phyloP scores from a whole-genome alignment of 1,284 basidiomycete species.

The Cutaneotrichosporon mucoides region DNA sequence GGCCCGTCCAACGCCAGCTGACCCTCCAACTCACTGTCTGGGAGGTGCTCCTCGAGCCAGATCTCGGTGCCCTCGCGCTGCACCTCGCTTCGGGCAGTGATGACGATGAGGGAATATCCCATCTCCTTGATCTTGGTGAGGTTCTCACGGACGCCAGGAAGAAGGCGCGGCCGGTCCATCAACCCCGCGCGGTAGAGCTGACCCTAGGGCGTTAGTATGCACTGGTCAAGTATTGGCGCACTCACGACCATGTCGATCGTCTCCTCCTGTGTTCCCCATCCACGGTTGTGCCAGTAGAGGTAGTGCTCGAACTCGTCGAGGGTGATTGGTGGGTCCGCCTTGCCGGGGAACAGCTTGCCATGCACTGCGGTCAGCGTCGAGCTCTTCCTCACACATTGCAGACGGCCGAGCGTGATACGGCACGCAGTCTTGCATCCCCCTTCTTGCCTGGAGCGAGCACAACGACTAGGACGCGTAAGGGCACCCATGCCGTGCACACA shows the following conservation, averaged over 20 bases:
- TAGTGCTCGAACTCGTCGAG: constrained; percentile 61
- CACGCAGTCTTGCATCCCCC: too few species aligned
- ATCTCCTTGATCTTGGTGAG: constrained; percentile 57
- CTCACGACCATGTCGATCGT: constrained; percentile 42
- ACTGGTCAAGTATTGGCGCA: too few species aligned
- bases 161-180: constrained; percentile 51
- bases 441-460: neutral
- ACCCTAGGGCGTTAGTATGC: constrained; percentile 3
- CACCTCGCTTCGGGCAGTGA: constrained; percentile 65
- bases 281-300: constrained; percentile 60
- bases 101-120: constrained; percentile 63
- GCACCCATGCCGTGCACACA: too few species aligned
- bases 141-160: constrained; percentile 64
- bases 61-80: constrained; percentile 60
- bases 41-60: constrained; percentile 65
- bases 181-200: constrained; percentile 38
- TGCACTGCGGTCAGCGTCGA: constrained; percentile 54
- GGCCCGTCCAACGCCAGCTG: too few species aligned
- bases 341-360: constrained; percentile 57
- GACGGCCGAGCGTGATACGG: too few species aligned
- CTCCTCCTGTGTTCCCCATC: constrained; percentile 63
- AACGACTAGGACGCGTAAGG: too few species aligned
- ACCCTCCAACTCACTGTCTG: constrained; percentile 51
- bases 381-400: too few species aligned
- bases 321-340: constrained; percentile 53